A percentile compares a stretch with the other conserved stretches of the same genome.
These are phyloP conservation scores for Pichia occidentalis DNA, from an alignment of 805 yeast species.

Conservation along the genomic window DNA sequence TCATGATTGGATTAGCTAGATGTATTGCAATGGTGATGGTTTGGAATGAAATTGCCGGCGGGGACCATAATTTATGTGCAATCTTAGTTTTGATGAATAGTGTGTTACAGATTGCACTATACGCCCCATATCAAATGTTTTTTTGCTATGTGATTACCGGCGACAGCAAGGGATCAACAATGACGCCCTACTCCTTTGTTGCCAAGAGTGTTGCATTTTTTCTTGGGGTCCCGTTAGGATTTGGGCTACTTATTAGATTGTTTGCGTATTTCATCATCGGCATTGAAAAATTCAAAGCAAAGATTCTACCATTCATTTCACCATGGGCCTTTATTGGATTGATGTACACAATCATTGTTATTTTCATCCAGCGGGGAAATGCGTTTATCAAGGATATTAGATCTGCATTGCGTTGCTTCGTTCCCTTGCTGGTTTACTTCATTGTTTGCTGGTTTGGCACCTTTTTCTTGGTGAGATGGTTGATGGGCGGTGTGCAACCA, in stretches of 20 bases:
- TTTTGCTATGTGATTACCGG: constrained; percentile 40
- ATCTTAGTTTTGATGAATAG: constrained; percentile 46
- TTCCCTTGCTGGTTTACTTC: constrained; percentile 45
- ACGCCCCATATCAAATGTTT: constrained; percentile 46
- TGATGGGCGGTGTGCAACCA: constrained; percentile 16
- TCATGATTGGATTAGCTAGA: constrained; percentile 53
- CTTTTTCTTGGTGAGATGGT: constrained; percentile 32
- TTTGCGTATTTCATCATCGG: constrained; percentile 25
- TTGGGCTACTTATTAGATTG: constrained; percentile 40
- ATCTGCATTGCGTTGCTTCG: constrained; percentile 42
- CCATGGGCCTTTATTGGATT: constrained; percentile 49
- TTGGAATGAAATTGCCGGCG: constrained; percentile 51
- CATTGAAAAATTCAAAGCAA: constrained; percentile 27
- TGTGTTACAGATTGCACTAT: constrained; percentile 42
- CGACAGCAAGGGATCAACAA: constrained; percentile 15
- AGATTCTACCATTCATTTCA: constrained; percentile 35
- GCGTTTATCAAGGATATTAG: constrained; percentile 42
- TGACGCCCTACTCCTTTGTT: constrained; percentile 33
- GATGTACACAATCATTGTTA: constrained; percentile 44
- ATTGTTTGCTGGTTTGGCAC: constrained; percentile 41
- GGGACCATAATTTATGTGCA: constrained; percentile 46
- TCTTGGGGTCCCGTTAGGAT: constrained; percentile 45
- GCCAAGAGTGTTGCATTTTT: constrained; percentile 46
- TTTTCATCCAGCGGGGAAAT: constrained; percentile 46
- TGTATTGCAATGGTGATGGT: constrained; percentile 59